These are phyloP conservation scores for Pythium plurisporium DNA, from an alignment of 352 stramenopile genomes.

Conservation along the genomic window DNA sequence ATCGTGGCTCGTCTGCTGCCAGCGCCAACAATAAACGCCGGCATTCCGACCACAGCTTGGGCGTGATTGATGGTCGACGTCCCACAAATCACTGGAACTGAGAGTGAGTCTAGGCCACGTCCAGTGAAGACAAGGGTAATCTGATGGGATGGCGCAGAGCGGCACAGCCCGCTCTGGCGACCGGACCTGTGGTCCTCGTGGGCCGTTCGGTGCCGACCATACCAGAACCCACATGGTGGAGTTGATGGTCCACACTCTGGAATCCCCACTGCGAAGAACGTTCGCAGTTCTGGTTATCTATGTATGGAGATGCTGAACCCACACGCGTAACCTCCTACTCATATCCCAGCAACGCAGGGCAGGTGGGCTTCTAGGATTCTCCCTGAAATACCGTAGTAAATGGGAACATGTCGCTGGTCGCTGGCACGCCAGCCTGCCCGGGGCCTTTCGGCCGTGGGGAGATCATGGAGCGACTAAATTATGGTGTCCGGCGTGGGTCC, in stretches of 20 bases:
- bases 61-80: conserved; percentile 12
- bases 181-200: not conserved
- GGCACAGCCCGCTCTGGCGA: not conserved
- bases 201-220: not conserved
- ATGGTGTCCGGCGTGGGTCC: not conserved
- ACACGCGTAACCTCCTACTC: not conserved
- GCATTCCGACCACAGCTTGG: not conserved
- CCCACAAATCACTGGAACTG: conserved; percentile 6
- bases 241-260: not conserved
- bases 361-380: too few species aligned
- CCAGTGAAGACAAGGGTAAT: not conserved
- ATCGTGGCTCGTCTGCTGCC: not conserved
- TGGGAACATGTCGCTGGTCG: not conserved
- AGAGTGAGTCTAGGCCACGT: too few species aligned
- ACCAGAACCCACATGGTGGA: too few species aligned
- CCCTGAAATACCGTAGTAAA: not conserved
- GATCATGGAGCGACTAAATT: too few species aligned
- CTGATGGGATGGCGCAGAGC: conserved; percentile 5
- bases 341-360: not conserved
- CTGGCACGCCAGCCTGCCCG: too few species aligned
- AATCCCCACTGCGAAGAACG: not conserved
- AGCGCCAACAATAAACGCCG: not conserved
- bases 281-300: not conserved
- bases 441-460: too few species aligned
- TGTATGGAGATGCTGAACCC: not conserved